phyloP scores from a whole-genome alignment of 352 stramenopile species.

The Phytophthora foliorum region DNA sequence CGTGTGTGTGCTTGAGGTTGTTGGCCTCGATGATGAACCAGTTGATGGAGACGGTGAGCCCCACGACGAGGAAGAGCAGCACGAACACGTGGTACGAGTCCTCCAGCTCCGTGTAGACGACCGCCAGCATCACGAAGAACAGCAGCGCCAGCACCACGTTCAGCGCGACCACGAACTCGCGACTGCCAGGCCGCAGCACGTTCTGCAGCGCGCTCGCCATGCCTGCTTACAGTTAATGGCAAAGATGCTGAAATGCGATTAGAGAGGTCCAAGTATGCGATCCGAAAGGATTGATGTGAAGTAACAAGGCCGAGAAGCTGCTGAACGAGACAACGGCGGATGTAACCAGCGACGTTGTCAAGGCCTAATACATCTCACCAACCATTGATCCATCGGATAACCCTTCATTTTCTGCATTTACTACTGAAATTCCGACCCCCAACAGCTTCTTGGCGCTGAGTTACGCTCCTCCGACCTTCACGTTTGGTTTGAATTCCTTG shows the following conservation, averaged over 20 bases:
- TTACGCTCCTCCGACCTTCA: no score
- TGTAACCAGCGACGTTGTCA: no score
- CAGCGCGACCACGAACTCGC: slow-evolving; percentile 78
- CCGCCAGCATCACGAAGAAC: slow-evolving; percentile 76
- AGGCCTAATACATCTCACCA: no score
- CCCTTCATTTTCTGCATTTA: no score
- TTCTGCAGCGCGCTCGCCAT: slow-evolving; percentile 52
- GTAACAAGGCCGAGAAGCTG: neutral
- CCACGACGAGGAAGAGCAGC: slow-evolving; percentile 86
- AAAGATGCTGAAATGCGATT: slow-evolving; percentile 9
- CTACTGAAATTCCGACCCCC: no score
- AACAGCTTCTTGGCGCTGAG: no score
- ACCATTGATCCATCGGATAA: no score
- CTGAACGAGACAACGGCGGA: no score
- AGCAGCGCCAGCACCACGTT: slow-evolving; percentile 78
- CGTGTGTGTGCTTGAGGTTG: slow-evolving; percentile 58
- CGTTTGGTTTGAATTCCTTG: no score
- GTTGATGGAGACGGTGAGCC: slow-evolving; percentile 87
- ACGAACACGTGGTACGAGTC: slow-evolving; percentile 87
- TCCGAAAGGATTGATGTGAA: neutral
- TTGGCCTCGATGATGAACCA: slow-evolving; percentile 88
- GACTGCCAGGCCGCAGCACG: slow-evolving; percentile 70
- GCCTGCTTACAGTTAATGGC: neutral
- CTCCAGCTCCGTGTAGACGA: slow-evolving; percentile 86
- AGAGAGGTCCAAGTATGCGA: neutral